Base-by-base conservation (phyloP, 495 filamentous ascomycete species). In the Penicillium macrosclerotiorum region DNA sequence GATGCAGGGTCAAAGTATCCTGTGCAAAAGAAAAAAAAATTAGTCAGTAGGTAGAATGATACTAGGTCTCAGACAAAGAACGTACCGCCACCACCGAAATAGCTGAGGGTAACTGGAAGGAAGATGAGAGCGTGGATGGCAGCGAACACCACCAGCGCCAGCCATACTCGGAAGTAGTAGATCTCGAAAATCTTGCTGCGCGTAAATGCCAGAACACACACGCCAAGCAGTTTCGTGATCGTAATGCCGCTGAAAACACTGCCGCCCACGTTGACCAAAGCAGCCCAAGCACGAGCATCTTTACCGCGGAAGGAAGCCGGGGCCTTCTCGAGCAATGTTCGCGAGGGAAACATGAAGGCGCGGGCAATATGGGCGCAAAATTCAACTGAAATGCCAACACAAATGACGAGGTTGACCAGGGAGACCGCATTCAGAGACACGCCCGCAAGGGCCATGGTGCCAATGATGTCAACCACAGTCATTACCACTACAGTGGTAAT, bases 181-280 rank as follows among this genome's bases (percentile, higher is more conserved):
- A 97, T 88, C 74, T 97, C 94, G 60, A 99, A 99, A 63, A 99
- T 97, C 79, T 96, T 97, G 66, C 89, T 95, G 18, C 88, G 71
- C 6, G 93, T 99, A 51, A 95, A 97, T 0, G 91, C 93, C 11
- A 99, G 75, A 30, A 99, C 93, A 37, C 77, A 84, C 3, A 99
- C 94, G 1, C 93, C 93, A 7, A 99, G 68, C 1, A 96, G 69
- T 64, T 99, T 99, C 16, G 93, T 99, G 19, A 99, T 69, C 0
- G 90, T 96, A 60, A 99, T 99, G 0, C 93, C 93, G 37, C 86
- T 92, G 62, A 99, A 93, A 9, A 99, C 94, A 23, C 84, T 90
- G 1, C 85, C 87, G 12, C 94, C 93, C 4, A 97, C 91, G 59
- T 96, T 95, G 49, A 92, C 86, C 45, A 99, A 71, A 1, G 90